Conservation (phyloP, 495 filamentous ascomycete species). For the Parachaetomium inaequale region DNA sequence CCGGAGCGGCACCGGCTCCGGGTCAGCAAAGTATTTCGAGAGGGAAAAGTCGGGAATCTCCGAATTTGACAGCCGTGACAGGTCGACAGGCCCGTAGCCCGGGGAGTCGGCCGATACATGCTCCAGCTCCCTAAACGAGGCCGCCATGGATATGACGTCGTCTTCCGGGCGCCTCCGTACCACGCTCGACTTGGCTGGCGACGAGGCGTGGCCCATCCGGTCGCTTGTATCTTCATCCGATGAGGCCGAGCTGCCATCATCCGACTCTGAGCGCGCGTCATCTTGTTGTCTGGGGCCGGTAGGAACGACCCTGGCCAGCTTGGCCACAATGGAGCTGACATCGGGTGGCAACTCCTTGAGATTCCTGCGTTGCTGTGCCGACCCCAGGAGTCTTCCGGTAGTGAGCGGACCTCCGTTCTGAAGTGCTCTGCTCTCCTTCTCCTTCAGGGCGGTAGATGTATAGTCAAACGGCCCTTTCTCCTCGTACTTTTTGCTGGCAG, state of each 20-base stretch:
- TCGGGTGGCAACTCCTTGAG: slow-evolving; percentile 40
- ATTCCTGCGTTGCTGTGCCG: slow-evolving; percentile 32
- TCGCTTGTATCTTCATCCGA: slow-evolving; percentile 50
- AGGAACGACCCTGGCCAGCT: slow-evolving; percentile 26
- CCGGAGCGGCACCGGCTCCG: slow-evolving; percentile 43
- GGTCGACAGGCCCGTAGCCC: slow-evolving; percentile 38
- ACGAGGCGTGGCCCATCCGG: slow-evolving; percentile 40
- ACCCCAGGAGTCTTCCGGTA: slow-evolving; percentile 40
- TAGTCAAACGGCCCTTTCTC: slow-evolving; percentile 47
- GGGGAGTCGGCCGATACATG: slow-evolving; percentile 31
- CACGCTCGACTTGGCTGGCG: slow-evolving; percentile 44
- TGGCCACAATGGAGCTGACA: slow-evolving; percentile 29
- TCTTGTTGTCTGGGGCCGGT: slow-evolving; percentile 31
- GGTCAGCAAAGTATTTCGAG: slow-evolving; percentile 48
- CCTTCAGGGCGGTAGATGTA: slow-evolving; percentile 26
- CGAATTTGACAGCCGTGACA: slow-evolving; percentile 38
- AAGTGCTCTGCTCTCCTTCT: slow-evolving; percentile 20
- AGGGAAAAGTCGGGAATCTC: slow-evolving; percentile 45
- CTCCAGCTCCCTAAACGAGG: slow-evolving; percentile 49
- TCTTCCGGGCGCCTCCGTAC: slow-evolving; percentile 40
- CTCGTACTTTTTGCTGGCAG: slow-evolving; percentile 50
- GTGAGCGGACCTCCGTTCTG: slow-evolving; percentile 32
- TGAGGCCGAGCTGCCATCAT: slow-evolving; percentile 44
- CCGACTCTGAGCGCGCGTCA: slow-evolving; percentile 44
- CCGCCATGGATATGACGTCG: slow-evolving; percentile 45